Evolutionary conservation across 2,329 filamentous ascomycete genomes (phyloP).

Genomic region (Nothomitra cinnamomea): DNA sequence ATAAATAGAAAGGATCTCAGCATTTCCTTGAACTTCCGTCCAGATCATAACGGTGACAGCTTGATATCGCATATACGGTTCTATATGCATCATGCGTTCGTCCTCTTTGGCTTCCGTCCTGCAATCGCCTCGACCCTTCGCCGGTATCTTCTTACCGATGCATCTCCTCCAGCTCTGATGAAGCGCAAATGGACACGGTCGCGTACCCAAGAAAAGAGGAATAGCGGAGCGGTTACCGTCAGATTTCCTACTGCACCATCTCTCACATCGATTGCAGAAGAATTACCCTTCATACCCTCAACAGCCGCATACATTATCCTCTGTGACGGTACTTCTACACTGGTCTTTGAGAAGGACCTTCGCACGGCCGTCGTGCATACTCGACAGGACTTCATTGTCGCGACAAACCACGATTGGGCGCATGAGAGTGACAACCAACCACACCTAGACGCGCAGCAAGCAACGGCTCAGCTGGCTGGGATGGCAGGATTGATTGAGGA

Average conservation of each 20-base stretch:
- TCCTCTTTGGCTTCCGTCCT: slow-evolving; percentile 35
- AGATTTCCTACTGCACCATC: slow-evolving; percentile 4
- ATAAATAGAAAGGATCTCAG: slow-evolving; percentile 24
- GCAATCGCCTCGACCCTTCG: slow-evolving; percentile 37
- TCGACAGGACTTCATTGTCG: slow-evolving; percentile 33
- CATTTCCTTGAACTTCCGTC: slow-evolving; percentile 33
- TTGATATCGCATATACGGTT: slow-evolving; percentile 23
- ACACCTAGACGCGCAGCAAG: slow-evolving; percentile 11
- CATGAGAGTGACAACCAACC: slow-evolving; percentile 10
- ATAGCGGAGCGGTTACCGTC: slow-evolving; percentile 9
- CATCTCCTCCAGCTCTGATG: slow-evolving; percentile 7
- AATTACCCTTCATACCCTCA: slow-evolving; percentile 24
- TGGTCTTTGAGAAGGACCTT: slow-evolving; percentile 40
- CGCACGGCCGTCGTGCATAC: slow-evolving; percentile 26
- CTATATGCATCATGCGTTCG: slow-evolving; percentile 31
- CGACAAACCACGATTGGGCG: slow-evolving; percentile 37
- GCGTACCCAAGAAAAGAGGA: not conserved
- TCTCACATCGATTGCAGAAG: slow-evolving; percentile 17
- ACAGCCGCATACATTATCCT: slow-evolving; percentile 41
- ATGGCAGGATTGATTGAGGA: slow-evolving; percentile 19
- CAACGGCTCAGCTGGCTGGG: slow-evolving; percentile 10
- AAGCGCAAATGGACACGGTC: not conserved
- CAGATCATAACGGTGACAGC: slow-evolving; percentile 27
- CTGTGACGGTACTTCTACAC: slow-evolving; percentile 29
- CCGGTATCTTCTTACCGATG: slow-evolving; percentile 12